Conservation (phyloP, 2,329 filamentous ascomycete species). For the Ceratocystis eucalypticola region DNA sequence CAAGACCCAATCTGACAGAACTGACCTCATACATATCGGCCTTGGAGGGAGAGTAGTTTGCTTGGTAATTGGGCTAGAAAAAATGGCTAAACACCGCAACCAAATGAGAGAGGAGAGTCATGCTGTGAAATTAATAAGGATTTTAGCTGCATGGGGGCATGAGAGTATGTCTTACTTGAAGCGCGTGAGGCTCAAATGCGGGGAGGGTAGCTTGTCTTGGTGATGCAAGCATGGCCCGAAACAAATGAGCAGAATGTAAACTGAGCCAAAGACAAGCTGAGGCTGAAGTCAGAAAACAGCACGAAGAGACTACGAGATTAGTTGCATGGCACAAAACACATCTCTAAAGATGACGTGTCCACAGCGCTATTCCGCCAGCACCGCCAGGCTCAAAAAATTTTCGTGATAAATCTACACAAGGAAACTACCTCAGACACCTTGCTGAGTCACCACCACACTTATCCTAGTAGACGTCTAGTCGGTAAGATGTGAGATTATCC, state of each 20-base stretch:
- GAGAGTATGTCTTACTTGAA: background rate
- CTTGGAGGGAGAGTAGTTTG: background rate
- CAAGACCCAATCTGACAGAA: background rate
- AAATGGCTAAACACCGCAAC: background rate
- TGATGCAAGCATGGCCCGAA: background rate
- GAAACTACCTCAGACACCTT: background rate
- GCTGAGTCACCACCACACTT: background rate
- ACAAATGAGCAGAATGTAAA: background rate
- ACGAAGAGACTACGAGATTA: background rate
- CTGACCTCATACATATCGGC: background rate
- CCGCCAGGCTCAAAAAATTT: background rate
- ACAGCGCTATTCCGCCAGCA: background rate
- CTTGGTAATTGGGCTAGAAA: background rate
- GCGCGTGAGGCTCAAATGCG: constrained; percentile 1
- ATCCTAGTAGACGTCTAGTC: background rate
- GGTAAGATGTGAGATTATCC: background rate
- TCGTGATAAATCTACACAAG: background rate
- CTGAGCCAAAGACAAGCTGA: background rate
- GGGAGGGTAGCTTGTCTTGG: background rate
- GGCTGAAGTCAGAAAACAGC: background rate
- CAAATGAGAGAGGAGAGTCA: background rate
- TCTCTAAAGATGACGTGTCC: background rate
- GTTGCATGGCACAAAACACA: background rate
- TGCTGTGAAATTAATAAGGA: background rate
- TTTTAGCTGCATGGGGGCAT: background rate